phyloP scores from a whole-genome alignment of 1,284 basidiomycete species.

The Ganoderma boninense region DNA sequence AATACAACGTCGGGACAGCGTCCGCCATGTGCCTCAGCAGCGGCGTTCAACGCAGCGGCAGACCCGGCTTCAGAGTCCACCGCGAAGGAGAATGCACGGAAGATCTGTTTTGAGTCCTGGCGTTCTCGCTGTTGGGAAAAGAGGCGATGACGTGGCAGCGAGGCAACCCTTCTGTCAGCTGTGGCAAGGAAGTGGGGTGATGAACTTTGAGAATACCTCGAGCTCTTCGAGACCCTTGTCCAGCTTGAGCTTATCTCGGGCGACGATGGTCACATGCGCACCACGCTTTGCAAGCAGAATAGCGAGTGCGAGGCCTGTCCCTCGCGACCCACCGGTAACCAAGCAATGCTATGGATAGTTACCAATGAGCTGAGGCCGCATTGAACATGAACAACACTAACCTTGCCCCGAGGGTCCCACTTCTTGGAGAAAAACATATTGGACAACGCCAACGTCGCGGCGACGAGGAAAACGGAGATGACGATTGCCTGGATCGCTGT shows the following conservation, averaged over 20 bases:
- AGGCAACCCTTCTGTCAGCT: neutral
- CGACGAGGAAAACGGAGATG: neutral
- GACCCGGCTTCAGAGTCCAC: slow-evolving; percentile 60
- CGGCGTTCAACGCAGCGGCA: slow-evolving; percentile 66
- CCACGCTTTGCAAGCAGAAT: slow-evolving; percentile 72
- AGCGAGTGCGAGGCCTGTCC: slow-evolving; percentile 81
- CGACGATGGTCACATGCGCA: slow-evolving; percentile 85
- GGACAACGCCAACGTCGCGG: neutral
- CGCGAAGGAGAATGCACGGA: slow-evolving; percentile 70
- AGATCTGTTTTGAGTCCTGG: slow-evolving; percentile 60
- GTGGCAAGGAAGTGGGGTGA: no score
- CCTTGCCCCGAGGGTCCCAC: slow-evolving; percentile 14
- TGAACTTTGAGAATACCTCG: slow-evolving; percentile 56
- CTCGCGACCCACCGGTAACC: slow-evolving; percentile 86
- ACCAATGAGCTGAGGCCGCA: neutral
- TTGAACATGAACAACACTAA: neutral
- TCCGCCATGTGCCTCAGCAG: slow-evolving; percentile 60
- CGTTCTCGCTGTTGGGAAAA: slow-evolving; percentile 48
- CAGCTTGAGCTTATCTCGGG: slow-evolving; percentile 70
- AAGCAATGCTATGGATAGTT: slow-evolving; percentile 67
- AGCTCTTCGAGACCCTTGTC: slow-evolving; percentile 65
- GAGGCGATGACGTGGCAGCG: slow-evolving; percentile 15
- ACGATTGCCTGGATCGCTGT: neutral
- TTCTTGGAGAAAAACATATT: neutral
- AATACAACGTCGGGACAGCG: slow-evolving; percentile 78